Base-by-base conservation (phyloP, 2,329 filamentous ascomycete genomes). In the Elsinoe fawcettii region DNA sequence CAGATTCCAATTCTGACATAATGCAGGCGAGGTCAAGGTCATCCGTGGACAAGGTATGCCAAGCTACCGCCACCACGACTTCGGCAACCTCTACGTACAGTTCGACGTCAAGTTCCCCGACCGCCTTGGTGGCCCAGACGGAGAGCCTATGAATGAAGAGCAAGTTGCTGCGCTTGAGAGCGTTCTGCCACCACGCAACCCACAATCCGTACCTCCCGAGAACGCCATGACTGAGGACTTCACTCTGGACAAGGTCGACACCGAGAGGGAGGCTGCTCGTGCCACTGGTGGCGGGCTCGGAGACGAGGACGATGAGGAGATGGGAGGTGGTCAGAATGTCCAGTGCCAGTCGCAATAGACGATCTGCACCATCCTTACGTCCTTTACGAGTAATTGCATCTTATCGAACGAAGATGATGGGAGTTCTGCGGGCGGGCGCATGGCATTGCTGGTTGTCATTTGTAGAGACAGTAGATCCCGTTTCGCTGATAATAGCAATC, bases 21-120 rank as follows among this genome's bases (percentile, higher is more conserved):
- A 37, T 57, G 57, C 65, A 96, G 93, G 88, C 65, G 80, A 89
- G 64, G 82, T 97, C 71, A 97, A 96, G 79, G 87, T 96, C 74
- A 86, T 99, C 67, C 88, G 89, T 63, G 91, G 90, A 63, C 93
- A 99, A 75, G 93, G 93, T 72, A 99, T 99, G 93, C 93, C 93
- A 41, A 95, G 93, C 3, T 87, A 84, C 74, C 85, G 93, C 66
- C 93, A 97, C 74, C 93, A 99, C 79, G 88, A 97, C 74, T 85
- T 82, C 69, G 93, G 93, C 68, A 96, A 99, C 76, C 80, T 99
- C 66, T 99, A 93, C 78, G 90, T 99, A 69, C 90, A 95, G 71
- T 99, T 99, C 77, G 86, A 88, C 68, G 90, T 99, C 75, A 96
- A 95, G 76, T 97, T 99, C 81, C 93, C 93, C 51, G 86, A 77